Evolutionary conservation across 1,284 basidiomycete species (phyloP).

Genomic region (Austroboletus novae-zelandiae): DNA sequence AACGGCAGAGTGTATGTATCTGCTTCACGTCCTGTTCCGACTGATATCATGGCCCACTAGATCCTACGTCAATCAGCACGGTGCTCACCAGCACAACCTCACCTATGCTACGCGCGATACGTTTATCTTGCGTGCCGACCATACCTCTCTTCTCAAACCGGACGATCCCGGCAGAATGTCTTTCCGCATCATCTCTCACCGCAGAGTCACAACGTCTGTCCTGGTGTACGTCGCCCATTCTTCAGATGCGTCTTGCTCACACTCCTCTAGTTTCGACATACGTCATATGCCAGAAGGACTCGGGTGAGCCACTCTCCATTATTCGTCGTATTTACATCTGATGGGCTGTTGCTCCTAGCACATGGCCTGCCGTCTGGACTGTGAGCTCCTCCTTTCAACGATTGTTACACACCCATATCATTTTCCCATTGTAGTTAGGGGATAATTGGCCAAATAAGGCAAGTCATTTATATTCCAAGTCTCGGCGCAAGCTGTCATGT

Average conservation of each 20-base stretch:
- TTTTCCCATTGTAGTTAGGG: slow-evolving; percentile 17
- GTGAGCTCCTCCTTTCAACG: slow-evolving; percentile 10
- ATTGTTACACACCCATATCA: not conserved
- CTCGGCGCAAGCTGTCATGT: not conserved
- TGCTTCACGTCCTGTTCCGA: no score
- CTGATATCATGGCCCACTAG: not conserved
- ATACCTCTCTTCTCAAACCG: slow-evolving; percentile 22
- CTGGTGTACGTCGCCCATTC: slow-evolving; percentile 18
- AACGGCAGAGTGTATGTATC: slow-evolving; percentile 34
- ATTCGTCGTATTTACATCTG: not conserved
- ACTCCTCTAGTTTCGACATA: slow-evolving; percentile 23
- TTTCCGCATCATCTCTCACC: slow-evolving; percentile 24
- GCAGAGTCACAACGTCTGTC: slow-evolving; percentile 12
- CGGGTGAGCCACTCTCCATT: slow-evolving; percentile 16
- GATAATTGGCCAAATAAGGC: slow-evolving; percentile 21
- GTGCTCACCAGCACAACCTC: slow-evolving; percentile 32
- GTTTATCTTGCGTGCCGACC: slow-evolving; percentile 38
- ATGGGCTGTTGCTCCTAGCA: slow-evolving; percentile 11
- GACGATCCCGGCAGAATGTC: slow-evolving; percentile 29
- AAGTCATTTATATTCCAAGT: not conserved
- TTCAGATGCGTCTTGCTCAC: not conserved
- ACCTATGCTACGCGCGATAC: slow-evolving; percentile 29
- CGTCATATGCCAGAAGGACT: slow-evolving; percentile 29
- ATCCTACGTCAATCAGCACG: slow-evolving; percentile 35
- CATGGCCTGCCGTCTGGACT: slow-evolving; percentile 29